Evolutionary conservation across 2,329 filamentous ascomycete genomes (phyloP), one percentile per base, ranked within the genome.

Genomic region (Ramularia collo-cygni): DNA sequence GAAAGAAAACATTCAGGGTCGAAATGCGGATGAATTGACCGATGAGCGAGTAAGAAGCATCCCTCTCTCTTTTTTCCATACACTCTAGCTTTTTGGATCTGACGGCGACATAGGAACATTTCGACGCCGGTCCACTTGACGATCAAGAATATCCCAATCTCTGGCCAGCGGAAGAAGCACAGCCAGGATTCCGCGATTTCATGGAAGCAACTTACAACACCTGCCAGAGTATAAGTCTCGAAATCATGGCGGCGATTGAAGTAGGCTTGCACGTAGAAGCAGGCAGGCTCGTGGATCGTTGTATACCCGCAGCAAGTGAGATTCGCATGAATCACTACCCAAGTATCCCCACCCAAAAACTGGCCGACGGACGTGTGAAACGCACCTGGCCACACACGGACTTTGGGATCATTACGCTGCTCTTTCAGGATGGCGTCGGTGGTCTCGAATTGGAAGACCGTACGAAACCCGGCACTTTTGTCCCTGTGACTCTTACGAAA

Each of bases 371-470:
- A 8, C n/a, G 8, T 8, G n/a, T n/a, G 26, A 27, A 27, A n/a
- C 26, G 26, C 8, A 27, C n/a, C n/a, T 27, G 26, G 26, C 26
- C 26, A 27, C 26, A 27, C 26, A 8, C n/a, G 8, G 26, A 27
- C 26, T 27, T 27, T 8, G 26, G 26, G n/a, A n/a, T 27, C 8
- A 27, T 27, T 10, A 47, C 41, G 8, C 33, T 47, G 19, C 44
- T 47, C 5, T 44, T 28, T 28, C 44, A 47, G 16, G 44, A 47
- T 31, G n/a, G 21, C 12, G 38, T 32, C 4, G 41, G 44, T 13
- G 44, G 44, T 15, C 28, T 47, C 26, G 44, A 47, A 28, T 36
- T 47, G 17, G 41, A 44, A 21, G 44, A 47, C 33, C 26, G 26
- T n/a, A 35, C 36, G 8, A 21, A 27, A 4, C 21, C 42, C 8